Base-by-base conservation (phyloP, 2,329 filamentous ascomycete genomes). In the Helotiales sp. region DNA sequence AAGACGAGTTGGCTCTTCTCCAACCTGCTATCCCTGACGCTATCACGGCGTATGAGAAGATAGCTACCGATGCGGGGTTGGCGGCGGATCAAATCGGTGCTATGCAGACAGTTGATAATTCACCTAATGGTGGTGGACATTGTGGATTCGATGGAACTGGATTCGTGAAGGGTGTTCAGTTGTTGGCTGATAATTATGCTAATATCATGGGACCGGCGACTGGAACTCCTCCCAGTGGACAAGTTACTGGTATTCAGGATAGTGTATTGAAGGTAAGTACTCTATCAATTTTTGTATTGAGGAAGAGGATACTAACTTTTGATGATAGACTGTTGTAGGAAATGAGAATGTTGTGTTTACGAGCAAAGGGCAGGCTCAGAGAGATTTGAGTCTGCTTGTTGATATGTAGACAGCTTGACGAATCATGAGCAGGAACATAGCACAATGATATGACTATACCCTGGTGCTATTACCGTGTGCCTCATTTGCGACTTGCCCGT, bases 71-170 rank as follows among this genome's bases (percentile, higher is more conserved):
- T 12, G 75, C 75, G 1, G 81, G 82, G 0, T 55, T 85, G 31
- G 70, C 63, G 38, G 66, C 73, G 0, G 69, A 66, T 29, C 72
- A 81, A 63, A 73, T 84, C 63, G 80, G 79, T 29, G 69, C 73
- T 2, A 67, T 83, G 54, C 81, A 84, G 73, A 85, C 82, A 1
- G 80, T 82, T 1, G 79, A 85, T 62, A 83, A 82, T 61, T 76
- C 77, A 3, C 81, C 82, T 2, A 70, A 74, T 22, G 81, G 81
- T 34, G 82, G 81, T 0, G 82, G 81, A 0, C 82, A 85, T 69
- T 85, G 82, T 71, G 81, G 76, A 52, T 85, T 85, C 58, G 82
- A 85, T 66, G 79, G 73, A 12, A 61, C 78, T 64, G 78, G 71
- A 9, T 85, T 85, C 61, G 77, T 78, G 9, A 76, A 73, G n/a